A percentile compares a stretch with the other conserved stretches of the same genome.
These are phyloP conservation scores for Monilinia polystroma DNA, from an alignment of 2,329 filamentous ascomycete species.

Conservation along the genomic window DNA sequence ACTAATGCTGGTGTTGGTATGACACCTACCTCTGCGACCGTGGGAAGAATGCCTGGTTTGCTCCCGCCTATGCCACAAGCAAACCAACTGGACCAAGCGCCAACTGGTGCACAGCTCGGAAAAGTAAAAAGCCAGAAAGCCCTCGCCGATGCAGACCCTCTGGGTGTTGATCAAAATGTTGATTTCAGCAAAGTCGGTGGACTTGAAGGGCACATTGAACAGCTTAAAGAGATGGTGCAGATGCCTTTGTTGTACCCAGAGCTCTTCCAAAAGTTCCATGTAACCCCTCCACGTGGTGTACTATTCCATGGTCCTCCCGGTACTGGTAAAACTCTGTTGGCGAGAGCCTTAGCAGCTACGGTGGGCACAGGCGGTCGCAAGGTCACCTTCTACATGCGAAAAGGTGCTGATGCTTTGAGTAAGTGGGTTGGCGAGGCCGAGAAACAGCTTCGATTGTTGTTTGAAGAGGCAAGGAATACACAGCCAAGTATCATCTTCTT, in stretches of 20 bases:
- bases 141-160: constrained; percentile 87
- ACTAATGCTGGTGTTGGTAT: constrained; percentile 63
- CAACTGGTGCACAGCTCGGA: constrained; percentile 76
- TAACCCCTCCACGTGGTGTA: constrained; percentile 91
- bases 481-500: constrained; percentile 99
- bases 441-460: constrained; percentile 86
- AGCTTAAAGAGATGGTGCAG: constrained; percentile 98
- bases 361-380: constrained; percentile 87
- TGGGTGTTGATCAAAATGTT: constrained; percentile 89
- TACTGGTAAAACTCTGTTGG: constrained; percentile 92
- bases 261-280: constrained; percentile 85
- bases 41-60: constrained; percentile 45
- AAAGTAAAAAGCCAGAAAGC: constrained; percentile 92
- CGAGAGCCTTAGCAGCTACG: constrained; percentile 86
- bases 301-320: constrained; percentile 96
- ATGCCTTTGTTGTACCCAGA: constrained; percentile 93
- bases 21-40: constrained; percentile 55
- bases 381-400: constrained; percentile 99
- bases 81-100: constrained; percentile 54
- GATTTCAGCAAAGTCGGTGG: constrained; percentile 95
- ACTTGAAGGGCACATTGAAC: constrained; percentile 88
- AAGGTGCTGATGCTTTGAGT: constrained; percentile 93
- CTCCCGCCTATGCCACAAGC: constrained; percentile 53
- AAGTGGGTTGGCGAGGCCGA: constrained; percentile 99
- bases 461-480: constrained; percentile 92